These are phyloP conservation scores for Curvularia verruculosa DNA, from an alignment of 2,329 filamentous ascomycete genomes.

Conservation along the genomic window DNA sequence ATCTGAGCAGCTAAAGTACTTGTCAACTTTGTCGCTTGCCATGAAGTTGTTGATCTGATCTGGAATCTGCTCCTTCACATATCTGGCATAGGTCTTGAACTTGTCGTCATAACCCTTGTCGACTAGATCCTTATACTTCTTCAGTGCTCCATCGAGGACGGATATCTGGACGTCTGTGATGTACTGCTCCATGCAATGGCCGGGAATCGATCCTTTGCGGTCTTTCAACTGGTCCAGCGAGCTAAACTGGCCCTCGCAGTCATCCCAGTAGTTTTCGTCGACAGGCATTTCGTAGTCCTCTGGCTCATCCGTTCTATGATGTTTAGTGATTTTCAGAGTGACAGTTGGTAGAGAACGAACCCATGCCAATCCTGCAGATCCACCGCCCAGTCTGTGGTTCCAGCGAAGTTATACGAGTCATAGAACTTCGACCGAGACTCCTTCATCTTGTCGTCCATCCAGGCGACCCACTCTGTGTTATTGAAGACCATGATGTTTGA, in stretches of 20 bases:
- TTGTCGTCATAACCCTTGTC: neutral
- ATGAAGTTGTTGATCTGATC: neutral
- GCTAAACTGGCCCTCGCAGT: too few relatives aligned
- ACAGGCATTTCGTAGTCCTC: too few relatives aligned
- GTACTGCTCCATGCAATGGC: neutral
- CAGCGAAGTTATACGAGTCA: slow-evolving; percentile 38
- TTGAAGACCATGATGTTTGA: slow-evolving; percentile 27
- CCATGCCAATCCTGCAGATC: too few relatives aligned
- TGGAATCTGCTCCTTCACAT: neutral
- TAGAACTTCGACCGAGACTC: slow-evolving; percentile 22
- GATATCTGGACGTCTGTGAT: neutral
- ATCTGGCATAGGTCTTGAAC: neutral
- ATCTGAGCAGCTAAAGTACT: neutral
- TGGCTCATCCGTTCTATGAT: too few relatives aligned
- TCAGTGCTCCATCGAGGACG: neutral
- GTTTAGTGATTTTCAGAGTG: too few relatives aligned
- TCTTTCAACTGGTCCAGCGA: too few relatives aligned
- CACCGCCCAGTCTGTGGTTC: slow-evolving; percentile 48
- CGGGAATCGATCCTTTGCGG: neutral
- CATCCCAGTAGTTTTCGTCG: too few relatives aligned
- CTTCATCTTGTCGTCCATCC: slow-evolving; percentile 32
- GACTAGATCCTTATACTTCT: neutral
- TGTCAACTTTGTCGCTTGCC: neutral
- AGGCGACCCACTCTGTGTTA: slow-evolving; percentile 27
- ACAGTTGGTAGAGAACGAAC: too few relatives aligned